Percentiles rank a stretch among this genome's conserved stretches.
phyloP scores from a whole-genome alignment of 768 basidiomycete species.

The Suillus paluster region DNA sequence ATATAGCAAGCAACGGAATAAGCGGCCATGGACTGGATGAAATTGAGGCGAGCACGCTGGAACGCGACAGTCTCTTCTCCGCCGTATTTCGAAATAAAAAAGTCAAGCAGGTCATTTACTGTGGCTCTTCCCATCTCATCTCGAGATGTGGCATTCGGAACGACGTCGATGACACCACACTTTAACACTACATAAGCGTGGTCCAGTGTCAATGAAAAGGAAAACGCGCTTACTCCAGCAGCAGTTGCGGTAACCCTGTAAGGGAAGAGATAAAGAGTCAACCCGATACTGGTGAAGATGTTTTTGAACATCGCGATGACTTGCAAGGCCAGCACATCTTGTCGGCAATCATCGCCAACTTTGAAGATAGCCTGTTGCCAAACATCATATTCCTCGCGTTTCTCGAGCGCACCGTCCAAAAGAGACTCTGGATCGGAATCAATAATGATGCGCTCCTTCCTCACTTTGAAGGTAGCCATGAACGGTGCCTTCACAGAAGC shows the following conservation, averaged over 20 bases:
- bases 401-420: conserved; percentile 63
- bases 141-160: conserved; percentile 95
- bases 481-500: conserved; percentile 83
- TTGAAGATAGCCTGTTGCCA: conserved; percentile 99
- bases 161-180: conserved; percentile 99
- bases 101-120: conserved; percentile 93
- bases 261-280: conserved; percentile 91
- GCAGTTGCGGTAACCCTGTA: conserved; percentile 97
- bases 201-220: background rate
- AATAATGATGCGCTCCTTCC: conserved; percentile 77
- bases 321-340: conserved; percentile 97
- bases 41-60: conserved; percentile 91
- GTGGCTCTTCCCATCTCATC: conserved; percentile 99
- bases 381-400: conserved; percentile 74
- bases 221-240: conserved; percentile 75
- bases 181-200: conserved; percentile 36
- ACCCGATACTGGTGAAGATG: conserved; percentile 86
- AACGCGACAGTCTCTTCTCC: conserved; percentile 88
- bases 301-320: conserved; percentile 99
- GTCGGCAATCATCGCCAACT: conserved; percentile 98
- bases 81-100: conserved; percentile 95
- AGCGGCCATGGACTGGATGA: conserved; percentile 99
- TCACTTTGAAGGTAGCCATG: conserved; percentile 99
- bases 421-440: conserved; percentile 76
- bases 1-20: conserved; percentile 99